phyloP scores from a whole-genome alignment of 768 basidiomycete genomes.

The Tulasnella sp. region DNA sequence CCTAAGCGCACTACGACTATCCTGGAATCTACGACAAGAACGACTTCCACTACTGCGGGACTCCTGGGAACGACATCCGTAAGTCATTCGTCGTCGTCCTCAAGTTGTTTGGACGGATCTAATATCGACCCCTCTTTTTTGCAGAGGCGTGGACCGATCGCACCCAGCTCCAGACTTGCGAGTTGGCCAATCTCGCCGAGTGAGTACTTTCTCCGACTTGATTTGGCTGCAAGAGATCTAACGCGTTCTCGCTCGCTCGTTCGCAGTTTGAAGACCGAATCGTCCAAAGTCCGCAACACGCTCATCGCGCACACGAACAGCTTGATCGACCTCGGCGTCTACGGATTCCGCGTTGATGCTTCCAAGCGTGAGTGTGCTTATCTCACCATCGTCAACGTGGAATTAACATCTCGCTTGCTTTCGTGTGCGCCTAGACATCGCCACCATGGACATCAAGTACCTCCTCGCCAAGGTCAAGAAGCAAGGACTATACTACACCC shows the following conservation, averaged over 20 bases:
- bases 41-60: conserved; percentile 17
- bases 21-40: conserved; percentile 17
- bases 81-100: background rate
- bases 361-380: conserved; percentile 3
- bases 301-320: conserved; percentile 51
- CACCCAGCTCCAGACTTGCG: conserved; percentile 16
- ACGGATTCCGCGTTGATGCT: conserved; percentile 12
- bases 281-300: conserved; percentile 43
- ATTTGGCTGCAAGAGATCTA: background rate
- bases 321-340: conserved; percentile 44
- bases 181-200: conserved; percentile 17
- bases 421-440: background rate
- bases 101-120: background rate
- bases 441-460: background rate
- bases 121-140: background rate
- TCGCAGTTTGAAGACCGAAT: conserved; percentile 45
- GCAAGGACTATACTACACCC: conserved; percentile 28
- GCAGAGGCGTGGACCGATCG: conserved; percentile 15
- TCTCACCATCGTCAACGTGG: background rate
- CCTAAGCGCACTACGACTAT: conserved; percentile 16
- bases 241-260: background rate
- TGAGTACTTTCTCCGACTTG: background rate
- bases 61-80: background rate
- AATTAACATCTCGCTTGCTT: background rate
- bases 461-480: conserved; percentile 23